Evolutionary conservation across 1,284 basidiomycete species (phyloP).

Genomic region (Ceratobasidium sp.): DNA sequence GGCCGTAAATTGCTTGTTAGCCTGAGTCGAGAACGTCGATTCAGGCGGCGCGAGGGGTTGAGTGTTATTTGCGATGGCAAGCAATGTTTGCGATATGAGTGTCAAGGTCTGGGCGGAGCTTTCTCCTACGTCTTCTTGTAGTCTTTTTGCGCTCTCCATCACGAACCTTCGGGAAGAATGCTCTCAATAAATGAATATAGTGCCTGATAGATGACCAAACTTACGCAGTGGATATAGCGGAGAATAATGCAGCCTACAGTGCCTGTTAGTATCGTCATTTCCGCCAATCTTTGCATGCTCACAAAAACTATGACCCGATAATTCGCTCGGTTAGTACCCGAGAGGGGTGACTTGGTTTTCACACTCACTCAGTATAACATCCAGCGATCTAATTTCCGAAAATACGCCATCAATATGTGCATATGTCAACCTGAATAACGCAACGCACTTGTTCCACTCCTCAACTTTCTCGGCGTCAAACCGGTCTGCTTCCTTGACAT

Average conservation of each 20-base stretch:
- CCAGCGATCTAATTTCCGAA: not conserved
- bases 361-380: not conserved
- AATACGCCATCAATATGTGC: not conserved
- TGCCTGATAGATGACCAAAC: not conserved
- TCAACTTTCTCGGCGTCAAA: no score
- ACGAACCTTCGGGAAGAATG: not conserved
- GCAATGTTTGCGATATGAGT: not conserved
- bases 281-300: not conserved
- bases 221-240: not conserved
- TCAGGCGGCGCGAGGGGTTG: not conserved
- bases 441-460: not conserved
- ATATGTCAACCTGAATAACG: not conserved
- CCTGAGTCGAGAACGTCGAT: not conserved
- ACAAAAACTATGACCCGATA: not conserved
- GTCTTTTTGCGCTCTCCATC: not conserved
- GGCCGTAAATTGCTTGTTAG: not conserved
- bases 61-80: not conserved
- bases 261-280: not conserved
- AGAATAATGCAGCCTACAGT: conserved; percentile 4
- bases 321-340: not conserved
- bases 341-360: not conserved
- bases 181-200: not conserved
- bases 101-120: not conserved
- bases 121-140: not conserved
- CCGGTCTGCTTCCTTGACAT: conserved; percentile 1